A percentile compares a stretch with the other conserved stretches of the same genome.
Evolutionary conservation across 345 rosid species (phyloP).

Genomic region (Anacardium occidentale): DNA sequence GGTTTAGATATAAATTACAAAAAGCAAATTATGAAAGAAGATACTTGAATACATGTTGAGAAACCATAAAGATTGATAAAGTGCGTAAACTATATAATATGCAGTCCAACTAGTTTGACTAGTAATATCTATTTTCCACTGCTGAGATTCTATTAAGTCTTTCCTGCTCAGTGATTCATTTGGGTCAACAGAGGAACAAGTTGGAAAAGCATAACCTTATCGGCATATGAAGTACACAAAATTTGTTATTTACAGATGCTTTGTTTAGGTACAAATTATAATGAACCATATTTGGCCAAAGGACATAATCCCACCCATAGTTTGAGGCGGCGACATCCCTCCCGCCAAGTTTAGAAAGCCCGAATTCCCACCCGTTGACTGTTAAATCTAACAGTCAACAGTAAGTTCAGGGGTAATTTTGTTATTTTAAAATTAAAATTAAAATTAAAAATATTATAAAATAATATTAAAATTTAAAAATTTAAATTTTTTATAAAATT

Average conservation of each 20-base stretch:
- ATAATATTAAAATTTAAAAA: no score
- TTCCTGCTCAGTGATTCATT: slow-evolving; percentile 1
- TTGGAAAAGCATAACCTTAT: background rate
- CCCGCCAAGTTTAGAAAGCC: no score
- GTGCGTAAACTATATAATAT: background rate
- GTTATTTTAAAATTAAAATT: no score
- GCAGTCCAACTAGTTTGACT: background rate
- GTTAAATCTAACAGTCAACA: no score
- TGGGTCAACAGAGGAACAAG: background rate
- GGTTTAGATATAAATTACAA: background rate
- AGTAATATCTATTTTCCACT: background rate
- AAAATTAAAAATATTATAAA: no score
- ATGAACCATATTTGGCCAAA: no score
- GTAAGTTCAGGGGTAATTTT: no score
- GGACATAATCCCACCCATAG: no score
- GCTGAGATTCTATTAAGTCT: background rate
- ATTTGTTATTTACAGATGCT: background rate
- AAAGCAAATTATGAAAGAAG: background rate
- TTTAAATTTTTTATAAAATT: no score
- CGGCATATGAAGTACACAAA: background rate
- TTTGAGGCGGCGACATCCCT: no score
- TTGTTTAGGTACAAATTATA: background rate
- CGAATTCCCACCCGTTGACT: no score
- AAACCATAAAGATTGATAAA: background rate
- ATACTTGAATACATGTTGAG: background rate